phyloP scores from a whole-genome alignment of 352 stramenopile genomes.

The Pythium dissimile region DNA sequence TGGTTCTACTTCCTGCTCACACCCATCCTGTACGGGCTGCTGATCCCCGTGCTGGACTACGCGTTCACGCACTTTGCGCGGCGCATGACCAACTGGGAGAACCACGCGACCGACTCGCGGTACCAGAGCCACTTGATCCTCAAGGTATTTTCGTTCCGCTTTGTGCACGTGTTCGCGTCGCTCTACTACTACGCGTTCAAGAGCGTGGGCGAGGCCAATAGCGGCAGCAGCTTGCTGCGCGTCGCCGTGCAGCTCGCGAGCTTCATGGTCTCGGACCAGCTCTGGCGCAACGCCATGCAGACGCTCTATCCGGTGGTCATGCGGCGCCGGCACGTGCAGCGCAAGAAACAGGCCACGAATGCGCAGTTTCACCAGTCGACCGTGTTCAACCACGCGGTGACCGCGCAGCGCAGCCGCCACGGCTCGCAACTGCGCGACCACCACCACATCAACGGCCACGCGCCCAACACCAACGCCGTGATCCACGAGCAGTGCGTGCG shows the following conservation, averaged over 20 bases:
- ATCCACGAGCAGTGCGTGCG: slow-evolving; percentile 79
- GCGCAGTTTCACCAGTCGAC: slow-evolving; percentile 56
- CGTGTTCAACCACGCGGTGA: slow-evolving; percentile 51
- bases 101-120: slow-evolving; percentile 82
- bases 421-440: neutral
- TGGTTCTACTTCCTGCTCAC: slow-evolving; percentile 86
- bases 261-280: slow-evolving; percentile 93
- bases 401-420: neutral
- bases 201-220: slow-evolving; percentile 18
- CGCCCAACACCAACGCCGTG: slow-evolving; percentile 54
- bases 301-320: slow-evolving; percentile 76
- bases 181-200: slow-evolving; percentile 96
- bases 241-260: slow-evolving; percentile 91
- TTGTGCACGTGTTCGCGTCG: slow-evolving; percentile 95
- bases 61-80: slow-evolving; percentile 85
- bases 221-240: slow-evolving; percentile 69
- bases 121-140: slow-evolving; percentile 94
- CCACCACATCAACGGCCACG: too few relatives aligned
- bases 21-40: slow-evolving; percentile 79
- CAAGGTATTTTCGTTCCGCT: slow-evolving; percentile 98
- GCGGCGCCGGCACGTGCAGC: slow-evolving; percentile 35
- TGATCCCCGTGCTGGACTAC: slow-evolving; percentile 78
- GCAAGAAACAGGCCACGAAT: slow-evolving; percentile 60
- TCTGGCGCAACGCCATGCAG: slow-evolving; percentile 93
- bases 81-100: slow-evolving; percentile 93